A percentile compares a stretch with the other conserved stretches of the same genome.
Conservation (phyloP, 208 protist genomes). For the Spironucleus salmonicida region DNA sequence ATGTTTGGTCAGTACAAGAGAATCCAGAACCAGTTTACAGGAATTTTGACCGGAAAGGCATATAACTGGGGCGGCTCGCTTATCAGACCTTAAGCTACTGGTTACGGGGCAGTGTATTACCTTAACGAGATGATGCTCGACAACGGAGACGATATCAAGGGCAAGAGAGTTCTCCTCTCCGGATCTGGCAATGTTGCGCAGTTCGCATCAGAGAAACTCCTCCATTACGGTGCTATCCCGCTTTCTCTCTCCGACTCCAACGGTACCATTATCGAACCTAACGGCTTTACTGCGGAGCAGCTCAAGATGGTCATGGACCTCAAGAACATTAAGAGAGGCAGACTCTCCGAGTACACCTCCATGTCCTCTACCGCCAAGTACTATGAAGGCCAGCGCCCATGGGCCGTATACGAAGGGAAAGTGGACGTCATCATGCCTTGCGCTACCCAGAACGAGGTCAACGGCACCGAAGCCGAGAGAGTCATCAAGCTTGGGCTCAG, state of each 20-base stretch:
- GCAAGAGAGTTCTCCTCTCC: slow-evolving; percentile 59
- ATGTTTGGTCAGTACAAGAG: slow-evolving; percentile 68
- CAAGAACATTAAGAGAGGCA: slow-evolving; percentile 52
- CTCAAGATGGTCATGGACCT: slow-evolving; percentile 54
- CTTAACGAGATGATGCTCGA: slow-evolving; percentile 57
- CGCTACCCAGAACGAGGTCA: slow-evolving; percentile 79
- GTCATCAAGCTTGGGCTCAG: slow-evolving; percentile 59
- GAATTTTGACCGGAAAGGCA: slow-evolving; percentile 69
- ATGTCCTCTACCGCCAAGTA: slow-evolving; percentile 48
- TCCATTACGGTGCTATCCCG: slow-evolving; percentile 61
- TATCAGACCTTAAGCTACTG: slow-evolving; percentile 72
- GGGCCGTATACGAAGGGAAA: slow-evolving; percentile 39
- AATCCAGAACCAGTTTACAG: slow-evolving; percentile 58
- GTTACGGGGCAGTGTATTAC: slow-evolving; percentile 72
- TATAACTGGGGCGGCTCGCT: slow-evolving; percentile 62
- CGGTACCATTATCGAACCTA: slow-evolving; percentile 57
- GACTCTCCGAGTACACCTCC: slow-evolving; percentile 54
- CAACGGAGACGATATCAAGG: slow-evolving; percentile 49
- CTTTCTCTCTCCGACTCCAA: slow-evolving; percentile 61
- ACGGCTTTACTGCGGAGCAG: slow-evolving; percentile 61
- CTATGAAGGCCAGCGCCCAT: slow-evolving; percentile 55
- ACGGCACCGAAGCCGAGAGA: slow-evolving; percentile 52
- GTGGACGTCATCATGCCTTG: slow-evolving; percentile 54
- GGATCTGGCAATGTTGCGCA: slow-evolving; percentile 71
- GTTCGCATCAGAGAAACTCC: slow-evolving; percentile 59